Base-by-base conservation (phyloP, 1,284 basidiomycete genomes). In the Ganoderma meredithae region DNA sequence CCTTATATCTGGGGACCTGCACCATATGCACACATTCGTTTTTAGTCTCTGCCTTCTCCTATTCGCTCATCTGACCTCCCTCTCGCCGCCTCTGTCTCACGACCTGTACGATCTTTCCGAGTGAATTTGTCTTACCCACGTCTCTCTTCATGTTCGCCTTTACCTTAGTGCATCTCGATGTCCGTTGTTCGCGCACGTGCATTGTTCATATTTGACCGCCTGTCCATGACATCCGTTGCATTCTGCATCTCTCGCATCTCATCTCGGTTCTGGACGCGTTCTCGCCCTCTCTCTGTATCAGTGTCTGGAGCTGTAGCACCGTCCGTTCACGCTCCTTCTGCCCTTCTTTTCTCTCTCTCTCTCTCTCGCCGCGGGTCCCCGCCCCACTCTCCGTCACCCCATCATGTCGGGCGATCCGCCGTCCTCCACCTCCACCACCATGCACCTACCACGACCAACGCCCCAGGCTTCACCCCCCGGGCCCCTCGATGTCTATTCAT, bases 1-100 rank as follows among this genome's bases (percentile, higher is more conserved):
- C 72, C 71, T 75, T 74, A 74, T 75, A 73, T 69, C 70, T 70
- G 71, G 69, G 73, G 72, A 73, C 73, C 66, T 70, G 65, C 63
- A 65, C 66, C 69, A 72, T 72, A 70, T 73, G 73, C 72, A 72
- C 70, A 74, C 73, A 71, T 71, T 73, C 74, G 49, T 74, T 72
- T 67, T 69, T 72, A 69, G 72, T 52, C 63, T 68, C 52, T 66
- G 59, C 60, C 36, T 63, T 56, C 27, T 63, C 43, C 59, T 43
- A 49, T 70, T 68, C 65, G 56, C 66, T 69, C 67, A 68, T 66
- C 44, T 56, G 44, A 27, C 36, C 36, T 59, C 56, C 40, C 33
- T 40, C 13, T 67, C 41, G 13, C 41, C 41, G n/a, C n/a, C n/a
- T 22, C 67, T 66, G 65, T 76, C 73, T 73, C 68, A 76, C 71